Percentiles rank a stretch among this genome's conserved stretches.
Evolutionary conservation across 805 yeast species (phyloP).

Genomic region (Kodamaea kaohsiungensis): DNA sequence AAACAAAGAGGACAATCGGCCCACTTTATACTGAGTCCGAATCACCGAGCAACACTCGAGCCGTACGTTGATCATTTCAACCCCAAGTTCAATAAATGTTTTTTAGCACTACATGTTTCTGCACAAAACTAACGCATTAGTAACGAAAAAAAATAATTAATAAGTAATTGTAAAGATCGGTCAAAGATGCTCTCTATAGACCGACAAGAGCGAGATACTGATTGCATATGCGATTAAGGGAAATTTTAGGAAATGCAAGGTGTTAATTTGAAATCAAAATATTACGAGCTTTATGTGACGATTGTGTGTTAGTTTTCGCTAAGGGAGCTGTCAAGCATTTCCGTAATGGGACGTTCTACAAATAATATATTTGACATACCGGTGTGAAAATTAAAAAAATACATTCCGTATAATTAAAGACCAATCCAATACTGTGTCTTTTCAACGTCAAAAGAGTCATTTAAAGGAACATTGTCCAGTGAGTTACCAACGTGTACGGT

Average conservation of each 20-base stretch:
- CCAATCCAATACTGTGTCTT: slow-evolving; percentile 8
- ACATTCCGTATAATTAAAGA: background rate
- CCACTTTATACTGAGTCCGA: background rate
- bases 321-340: background rate
- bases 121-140: background rate
- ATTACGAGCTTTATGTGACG: too few species aligned
- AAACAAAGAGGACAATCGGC: background rate
- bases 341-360: background rate
- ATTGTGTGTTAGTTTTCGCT: too few species aligned
- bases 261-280: too few species aligned
- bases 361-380: background rate
- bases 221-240: too few species aligned
- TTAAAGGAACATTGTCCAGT: background rate
- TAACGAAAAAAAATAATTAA: background rate
- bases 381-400: background rate
- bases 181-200: too few species aligned
- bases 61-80: too few species aligned
- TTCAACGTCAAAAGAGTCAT: slow-evolving; percentile 1
- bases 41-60: too few species aligned
- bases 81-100: background rate
- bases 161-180: background rate
- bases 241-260: too few species aligned
- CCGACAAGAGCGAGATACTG: too few species aligned
- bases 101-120: background rate
- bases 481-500: slow-evolving; percentile 23